Percentiles rank a stretch among this genome's conserved stretches.
Conservation (phyloP, 768 basidiomycete genomes). For the Boletus eberwhitei region DNA sequence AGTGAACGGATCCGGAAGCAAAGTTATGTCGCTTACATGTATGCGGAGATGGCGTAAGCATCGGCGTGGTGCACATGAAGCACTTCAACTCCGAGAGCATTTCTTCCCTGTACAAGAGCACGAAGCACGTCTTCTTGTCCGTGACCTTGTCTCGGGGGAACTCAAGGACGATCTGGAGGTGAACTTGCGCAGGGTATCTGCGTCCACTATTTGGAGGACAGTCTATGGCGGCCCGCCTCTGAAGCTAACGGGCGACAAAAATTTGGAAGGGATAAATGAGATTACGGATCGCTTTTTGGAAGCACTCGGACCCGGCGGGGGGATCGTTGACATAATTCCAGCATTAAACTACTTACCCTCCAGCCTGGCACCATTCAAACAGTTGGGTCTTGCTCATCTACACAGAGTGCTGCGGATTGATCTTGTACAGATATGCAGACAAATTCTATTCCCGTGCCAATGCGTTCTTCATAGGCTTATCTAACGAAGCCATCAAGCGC, state of each 20-base stretch:
- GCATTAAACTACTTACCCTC: neutral
- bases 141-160: neutral
- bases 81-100: neutral
- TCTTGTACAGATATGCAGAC: neutral
- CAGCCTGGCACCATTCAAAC: constrained; percentile 7
- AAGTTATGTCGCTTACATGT: neutral
- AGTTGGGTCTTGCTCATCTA: neutral
- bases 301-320: constrained; percentile 4
- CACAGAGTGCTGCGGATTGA: neutral
- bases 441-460: constrained; percentile 5
- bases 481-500: constrained; percentile 6
- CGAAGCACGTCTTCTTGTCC: constrained; percentile 6
- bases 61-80: constrained; percentile 4
- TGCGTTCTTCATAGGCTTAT: neutral
- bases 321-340: constrained; percentile 7
- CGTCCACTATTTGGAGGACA: constrained; percentile 5
- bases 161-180: neutral
- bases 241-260: neutral
- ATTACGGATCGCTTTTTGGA: neutral
- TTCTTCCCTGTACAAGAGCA: constrained; percentile 6
- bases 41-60: constrained; percentile 3
- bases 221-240: constrained; percentile 5
- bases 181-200: constrained; percentile 4
- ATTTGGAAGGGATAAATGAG: constrained; percentile 1
- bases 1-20: neutral